These are phyloP conservation scores for Selaginella moellendorffii DNA, from an alignment of 75 land plant genomes.

Conservation along the genomic window DNA sequence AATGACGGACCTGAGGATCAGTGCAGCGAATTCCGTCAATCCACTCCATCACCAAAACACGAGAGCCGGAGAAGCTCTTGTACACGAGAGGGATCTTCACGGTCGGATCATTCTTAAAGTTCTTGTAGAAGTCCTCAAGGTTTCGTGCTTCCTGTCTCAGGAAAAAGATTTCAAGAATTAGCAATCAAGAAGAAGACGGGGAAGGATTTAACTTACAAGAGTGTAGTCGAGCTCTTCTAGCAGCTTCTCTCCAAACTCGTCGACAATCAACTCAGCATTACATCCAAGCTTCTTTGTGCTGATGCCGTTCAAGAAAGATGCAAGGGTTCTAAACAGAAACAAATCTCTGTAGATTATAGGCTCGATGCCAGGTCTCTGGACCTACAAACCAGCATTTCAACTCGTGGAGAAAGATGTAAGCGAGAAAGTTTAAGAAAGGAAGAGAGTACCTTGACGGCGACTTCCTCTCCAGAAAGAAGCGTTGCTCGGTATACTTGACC, in stretches of 20 bases:
- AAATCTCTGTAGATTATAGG: conserved; percentile 92
- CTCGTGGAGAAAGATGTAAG: too few relatives aligned
- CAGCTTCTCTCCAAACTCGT: conserved; percentile 97
- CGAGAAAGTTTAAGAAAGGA: background rate
- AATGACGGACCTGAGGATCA: conserved; percentile 95
- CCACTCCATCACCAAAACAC: conserved; percentile 98
- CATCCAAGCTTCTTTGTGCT: conserved; percentile 93
- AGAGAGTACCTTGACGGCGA: conserved; percentile 73
- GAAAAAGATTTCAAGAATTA: too few relatives aligned
- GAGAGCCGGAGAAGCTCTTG: conserved; percentile 56
- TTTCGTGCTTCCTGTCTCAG: conserved; percentile 97
- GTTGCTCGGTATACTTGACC: conserved; percentile 97
- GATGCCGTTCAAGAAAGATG: conserved; percentile 87
- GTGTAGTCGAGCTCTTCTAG: conserved; percentile 96
- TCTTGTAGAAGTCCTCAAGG: conserved; percentile 79
- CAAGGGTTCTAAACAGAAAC: conserved; percentile 83
- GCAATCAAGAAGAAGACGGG: background rate
- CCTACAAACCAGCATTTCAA: too few relatives aligned
- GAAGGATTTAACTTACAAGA: conserved; percentile 34
- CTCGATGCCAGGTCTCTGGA: conserved; percentile 87
- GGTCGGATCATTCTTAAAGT: conserved; percentile 84
- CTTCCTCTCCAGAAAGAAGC: conserved; percentile 73
- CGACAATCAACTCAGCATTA: conserved; percentile 96
- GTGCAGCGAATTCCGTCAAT: conserved; percentile 99
- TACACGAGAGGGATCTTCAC: conserved; percentile 89